Evolutionary conservation across 2,329 filamentous ascomycete genomes (phyloP), one percentile per base, ranked within the genome.

Genomic region (Tolypocladium paradoxum): DNA sequence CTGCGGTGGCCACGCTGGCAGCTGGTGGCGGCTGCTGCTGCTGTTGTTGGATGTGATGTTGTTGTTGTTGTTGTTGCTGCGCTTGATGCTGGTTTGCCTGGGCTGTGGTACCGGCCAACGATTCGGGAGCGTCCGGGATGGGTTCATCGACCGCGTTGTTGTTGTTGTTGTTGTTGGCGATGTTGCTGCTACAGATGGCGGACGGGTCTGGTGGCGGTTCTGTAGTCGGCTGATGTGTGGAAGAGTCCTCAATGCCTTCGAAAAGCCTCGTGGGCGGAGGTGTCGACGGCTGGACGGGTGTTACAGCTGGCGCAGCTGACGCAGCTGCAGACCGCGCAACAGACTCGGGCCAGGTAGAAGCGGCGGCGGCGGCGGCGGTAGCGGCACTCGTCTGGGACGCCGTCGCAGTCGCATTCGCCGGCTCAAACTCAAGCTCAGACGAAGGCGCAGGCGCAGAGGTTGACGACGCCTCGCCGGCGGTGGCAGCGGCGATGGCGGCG

Each of bases 111-210:
- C 22, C 36, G 29, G 38, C n/a, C 18, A 24, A 24, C 8, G 24
- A 18, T 35, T 18, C 48, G 38, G 60, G 54, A 48, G 57, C 60
- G 22, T 60, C 58, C 14, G 53, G 50, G 55, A 57, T 59, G 16
- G 56, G 34, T 51, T 55, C 51, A 51, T 62, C 58, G 47, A 52
- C 34, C 33, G 46, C n/a, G 22, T 48, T 52, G 47, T 31, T 47
- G 22, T 38, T 35, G 37, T 47, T 53, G 22, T 48, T 52, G 47
- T 31, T 47, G 22, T 38, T 35, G 37, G 45, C 51, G 20, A 31
- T 40, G 22, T 27, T 49, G 49, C 48, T 36, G n/a, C 34, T 27
- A 20, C 43, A 27, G 43, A n/a, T 9, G 43, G 18, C 14, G 8
- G 40, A 45, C 6, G 43, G 43, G 27, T n/a, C 43, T 27, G 43